phyloP scores from a whole-genome alignment of 495 filamentous ascomycete genomes.

The Lentithecium fluviatile region DNA sequence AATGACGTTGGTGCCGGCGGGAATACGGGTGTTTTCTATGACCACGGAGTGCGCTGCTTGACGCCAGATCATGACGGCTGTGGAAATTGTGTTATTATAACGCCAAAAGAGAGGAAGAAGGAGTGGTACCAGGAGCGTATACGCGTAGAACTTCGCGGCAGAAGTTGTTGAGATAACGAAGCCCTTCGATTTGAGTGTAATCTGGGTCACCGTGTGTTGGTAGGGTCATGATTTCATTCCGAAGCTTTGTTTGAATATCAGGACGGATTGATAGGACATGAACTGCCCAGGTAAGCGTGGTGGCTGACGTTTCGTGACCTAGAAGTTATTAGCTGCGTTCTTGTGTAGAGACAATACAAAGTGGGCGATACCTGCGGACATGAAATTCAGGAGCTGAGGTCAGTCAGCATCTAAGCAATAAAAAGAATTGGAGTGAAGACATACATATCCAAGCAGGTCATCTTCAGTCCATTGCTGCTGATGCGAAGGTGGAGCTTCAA shows the following conservation, averaged over 20 bases:
- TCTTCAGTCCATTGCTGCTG: slow-evolving; percentile 19
- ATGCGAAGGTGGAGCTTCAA: neutral
- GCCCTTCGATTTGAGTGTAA: slow-evolving; percentile 50
- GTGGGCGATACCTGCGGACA: slow-evolving; percentile 12
- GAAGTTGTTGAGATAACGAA: slow-evolving; percentile 59
- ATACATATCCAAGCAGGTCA: slow-evolving; percentile 16
- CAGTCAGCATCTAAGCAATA: neutral
- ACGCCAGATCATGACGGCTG: slow-evolving; percentile 1
- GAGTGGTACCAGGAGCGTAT: slow-evolving; percentile 58
- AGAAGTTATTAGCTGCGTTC: slow-evolving; percentile 81
- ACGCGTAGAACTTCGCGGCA: slow-evolving; percentile 60
- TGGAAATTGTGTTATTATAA: neutral
- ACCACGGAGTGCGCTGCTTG: slow-evolving; percentile 43
- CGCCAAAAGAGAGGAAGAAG: slow-evolving; percentile 58
- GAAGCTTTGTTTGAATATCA: slow-evolving; percentile 55
- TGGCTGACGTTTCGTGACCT: slow-evolving; percentile 77
- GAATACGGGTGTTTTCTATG: slow-evolving; percentile 45
- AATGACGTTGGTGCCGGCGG: slow-evolving; percentile 55
- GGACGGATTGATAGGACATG: slow-evolving; percentile 58
- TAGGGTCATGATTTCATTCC: slow-evolving; percentile 59
- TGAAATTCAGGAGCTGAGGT: slow-evolving; percentile 20
- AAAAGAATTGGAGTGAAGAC: neutral
- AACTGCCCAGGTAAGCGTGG: slow-evolving; percentile 58
- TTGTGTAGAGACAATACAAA: neutral
- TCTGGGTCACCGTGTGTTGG: slow-evolving; percentile 54